A percentile compares a stretch with the other conserved stretches of the same genome.
Evolutionary conservation across 2,329 filamentous ascomycete genomes (phyloP).

Genomic region (Diaporthe aspalathi): DNA sequence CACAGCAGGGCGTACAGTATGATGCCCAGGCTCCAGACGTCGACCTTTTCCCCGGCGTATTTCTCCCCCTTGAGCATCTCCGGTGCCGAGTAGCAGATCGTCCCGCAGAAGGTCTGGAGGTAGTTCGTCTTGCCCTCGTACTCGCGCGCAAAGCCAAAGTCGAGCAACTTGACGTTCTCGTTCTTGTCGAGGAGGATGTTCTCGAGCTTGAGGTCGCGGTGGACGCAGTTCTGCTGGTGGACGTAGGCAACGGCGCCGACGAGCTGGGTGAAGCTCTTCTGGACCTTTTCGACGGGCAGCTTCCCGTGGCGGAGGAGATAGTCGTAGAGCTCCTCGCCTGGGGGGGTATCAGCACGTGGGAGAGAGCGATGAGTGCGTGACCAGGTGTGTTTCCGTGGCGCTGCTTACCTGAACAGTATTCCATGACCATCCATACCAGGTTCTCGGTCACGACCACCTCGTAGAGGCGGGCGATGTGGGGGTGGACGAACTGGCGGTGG

Average conservation of each 20-base stretch:
- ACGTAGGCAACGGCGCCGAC: conserved; percentile 96
- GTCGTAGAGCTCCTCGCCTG: conserved; percentile 97
- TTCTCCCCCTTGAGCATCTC: conserved; percentile 99
- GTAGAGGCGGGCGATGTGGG: conserved; percentile 95
- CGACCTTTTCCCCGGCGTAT: conserved; percentile 97
- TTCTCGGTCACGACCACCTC: conserved; percentile 97
- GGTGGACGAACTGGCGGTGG: conserved; percentile 96
- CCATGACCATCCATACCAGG: conserved; percentile 94
- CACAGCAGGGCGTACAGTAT: conserved; percentile 86
- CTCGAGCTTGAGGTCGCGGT: conserved; percentile 95
- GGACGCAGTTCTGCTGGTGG: conserved; percentile 93
- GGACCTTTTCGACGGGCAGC: conserved; percentile 85
- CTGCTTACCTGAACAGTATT: conserved; percentile 87
- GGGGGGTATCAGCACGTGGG: conserved; percentile 44
- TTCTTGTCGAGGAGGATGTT: conserved; percentile 96
- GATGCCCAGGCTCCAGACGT: conserved; percentile 92
- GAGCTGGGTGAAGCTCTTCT: conserved; percentile 95
- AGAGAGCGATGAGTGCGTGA: background rate
- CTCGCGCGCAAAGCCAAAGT: conserved; percentile 97
- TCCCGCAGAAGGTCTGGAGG: conserved; percentile 96
- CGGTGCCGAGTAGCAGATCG: conserved; percentile 95
- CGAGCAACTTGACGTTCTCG: conserved; percentile 96
- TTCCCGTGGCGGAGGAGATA: conserved; percentile 90
- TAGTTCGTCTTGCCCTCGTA: conserved; percentile 96
- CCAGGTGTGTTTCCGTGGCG: conserved; percentile 32